Evolutionary conservation across 805 yeast genomes (phyloP), one percentile per base, ranked within the genome.

Genomic region (Saccharomyces kudriavzevii): DNA sequence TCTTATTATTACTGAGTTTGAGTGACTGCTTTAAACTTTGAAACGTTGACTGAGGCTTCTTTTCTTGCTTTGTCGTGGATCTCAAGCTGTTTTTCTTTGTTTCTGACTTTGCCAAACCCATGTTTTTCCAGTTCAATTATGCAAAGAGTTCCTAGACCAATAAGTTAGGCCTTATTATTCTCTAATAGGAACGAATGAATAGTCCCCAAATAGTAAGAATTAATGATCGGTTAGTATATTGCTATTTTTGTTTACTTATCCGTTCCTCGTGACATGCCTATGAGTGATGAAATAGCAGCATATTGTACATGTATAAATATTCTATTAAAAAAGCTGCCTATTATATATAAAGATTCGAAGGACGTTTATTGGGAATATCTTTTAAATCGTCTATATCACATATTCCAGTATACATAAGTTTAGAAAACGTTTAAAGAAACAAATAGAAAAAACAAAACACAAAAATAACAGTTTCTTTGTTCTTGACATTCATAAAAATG

Each of bases 331-430:
- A 8, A 17, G 24, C 6, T 8, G 22, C 43, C 3, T 35, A 17
- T n/a, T 35, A 35, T n/a, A 35, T 35, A 35, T n/a, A 17, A n/a
- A 35, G 43, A 35, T 35, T 17, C 43, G 4, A 20, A 17, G 13
- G 24, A 17, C 4, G 24, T n/a, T 35, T 17, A 35, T 35, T 35
- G 43, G 43, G 17, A 35, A 8, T 35, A 35, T 35, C 43, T 35
- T 35, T 35, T 35, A 35, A 35, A 35, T 52, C 47, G 52, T 54
- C 57, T 54, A 54, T 54, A 54, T 54, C 57, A 54, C 57, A 54
- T 54, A 54, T 54, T 52, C 55, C 57, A 52, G 57, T 54, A 52
- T 54, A 54, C 57, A 54, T 52, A 52, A 54, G 45, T 35, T 31
- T 17, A 35, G 43, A 35, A 35, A 35, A 35, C 24, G 43, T 35